These are phyloP conservation scores for Chlamydomonas urium DNA, from an alignment of 139 green algal species.

Conservation along the genomic window DNA sequence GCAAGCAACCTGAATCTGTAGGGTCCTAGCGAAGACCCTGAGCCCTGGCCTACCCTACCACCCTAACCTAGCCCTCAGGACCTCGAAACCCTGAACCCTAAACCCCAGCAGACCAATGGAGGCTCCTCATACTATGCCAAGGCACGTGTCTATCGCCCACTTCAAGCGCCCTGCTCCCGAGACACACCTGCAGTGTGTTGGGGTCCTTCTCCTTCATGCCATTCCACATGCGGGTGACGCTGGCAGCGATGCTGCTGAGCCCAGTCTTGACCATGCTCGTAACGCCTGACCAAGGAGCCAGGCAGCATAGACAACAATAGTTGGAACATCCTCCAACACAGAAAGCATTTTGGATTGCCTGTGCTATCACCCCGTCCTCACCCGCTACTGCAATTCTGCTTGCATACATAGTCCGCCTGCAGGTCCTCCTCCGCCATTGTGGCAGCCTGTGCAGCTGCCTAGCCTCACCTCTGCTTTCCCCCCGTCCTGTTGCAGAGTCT, in stretches of 20 bases:
- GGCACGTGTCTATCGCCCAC: neutral
- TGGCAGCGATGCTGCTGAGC: neutral
- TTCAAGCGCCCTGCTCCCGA: no score
- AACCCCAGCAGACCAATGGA: neutral
- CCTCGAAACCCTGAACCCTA: neutral
- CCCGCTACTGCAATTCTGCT: no score
- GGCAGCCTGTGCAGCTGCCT: no score
- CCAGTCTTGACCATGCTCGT: neutral
- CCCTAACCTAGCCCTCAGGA: neutral
- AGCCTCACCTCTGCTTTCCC: no score
- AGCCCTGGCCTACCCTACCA: neutral
- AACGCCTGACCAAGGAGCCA: neutral
- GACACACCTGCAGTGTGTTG: neutral
- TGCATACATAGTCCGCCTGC: no score
- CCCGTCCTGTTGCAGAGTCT: neutral
- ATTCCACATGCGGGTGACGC: slow-evolving; percentile 20
- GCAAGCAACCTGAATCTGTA: no score
- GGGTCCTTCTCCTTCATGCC: slow-evolving; percentile 34
- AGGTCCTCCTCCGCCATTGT: no score
- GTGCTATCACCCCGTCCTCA: no score
- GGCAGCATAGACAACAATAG: neutral
- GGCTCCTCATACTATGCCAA: neutral
- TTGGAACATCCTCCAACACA: neutral
- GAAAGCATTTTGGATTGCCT: neutral
- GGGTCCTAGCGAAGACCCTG: neutral